Evolutionary conservation across 2,329 filamentous ascomycete genomes (phyloP), one percentile per base, ranked within the genome.

Genomic region (Fusarium circinatum): DNA sequence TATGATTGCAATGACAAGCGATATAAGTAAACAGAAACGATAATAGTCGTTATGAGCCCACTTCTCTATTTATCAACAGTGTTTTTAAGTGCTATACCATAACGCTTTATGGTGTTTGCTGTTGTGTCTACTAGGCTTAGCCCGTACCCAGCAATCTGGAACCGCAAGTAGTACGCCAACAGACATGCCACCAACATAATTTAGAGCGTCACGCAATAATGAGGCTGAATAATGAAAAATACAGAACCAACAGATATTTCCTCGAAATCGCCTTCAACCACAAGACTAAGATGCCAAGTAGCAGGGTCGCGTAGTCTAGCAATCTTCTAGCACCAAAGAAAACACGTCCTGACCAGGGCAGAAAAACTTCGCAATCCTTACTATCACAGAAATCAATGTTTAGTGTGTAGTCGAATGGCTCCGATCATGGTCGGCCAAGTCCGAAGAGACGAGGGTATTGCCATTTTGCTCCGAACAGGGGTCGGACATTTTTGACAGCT

Each of bases 1-100:
- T 17, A 13, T 11, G 2, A 1, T 51, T 34, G 17, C 4, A 34
- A 11, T 8, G 6, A 14, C 4, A 20, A 24, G 8, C 0, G 12
- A 51, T 10, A 14, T 3, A 24, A 34, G 1, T 5, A 5, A 51
- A 14, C 4, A 7, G 2, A 24, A 18, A 14, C 3, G 17, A 18
- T 20, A 0, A 34, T 20, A 24, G 9, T 6, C 8, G 20, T 3
- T 5, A 12, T 51, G 30, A 51, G 30, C 11, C 4, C 1, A 32
- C 30, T 51, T 51, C n/a, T 51, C 30, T 51, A 51, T 51, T 51
- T 34, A 34, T 51, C 20, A 5, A 20, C 15, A 11, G n/a, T 20
- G 8, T 51, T 17, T 1, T 34, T 0, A 24, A 34, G 30, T 51
- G 17, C 8, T 51, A 14, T 24, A 34, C 22, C 6, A 34, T 51